Evolutionary conservation across 2,329 filamentous ascomycete species (phyloP).

Genomic region (Immersiporthe knoxdaviesiana): DNA sequence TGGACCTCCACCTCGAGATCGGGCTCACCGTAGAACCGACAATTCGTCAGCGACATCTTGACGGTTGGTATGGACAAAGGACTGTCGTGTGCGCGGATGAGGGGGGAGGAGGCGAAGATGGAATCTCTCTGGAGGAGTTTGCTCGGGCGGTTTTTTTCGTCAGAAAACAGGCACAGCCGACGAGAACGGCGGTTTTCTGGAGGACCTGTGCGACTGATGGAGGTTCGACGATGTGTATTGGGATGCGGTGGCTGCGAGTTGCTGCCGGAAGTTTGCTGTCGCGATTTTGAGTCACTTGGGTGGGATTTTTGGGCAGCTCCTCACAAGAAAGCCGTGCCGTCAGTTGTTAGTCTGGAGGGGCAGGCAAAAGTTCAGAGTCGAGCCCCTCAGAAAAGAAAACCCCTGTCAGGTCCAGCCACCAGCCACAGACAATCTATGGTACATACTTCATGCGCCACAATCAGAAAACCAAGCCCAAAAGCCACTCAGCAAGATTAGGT

Average conservation of each 20-base stretch:
- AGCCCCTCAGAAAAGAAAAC: not conserved
- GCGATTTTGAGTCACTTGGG: conserved; percentile 29
- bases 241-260: conserved; percentile 14
- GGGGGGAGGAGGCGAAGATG: conserved; percentile 4
- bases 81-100: conserved; percentile 21
- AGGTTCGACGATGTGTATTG: conserved; percentile 4
- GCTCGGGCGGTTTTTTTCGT: conserved; percentile 16
- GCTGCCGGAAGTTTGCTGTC: conserved; percentile 17
- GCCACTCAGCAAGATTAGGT: too few species aligned
- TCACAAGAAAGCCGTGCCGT: not conserved
- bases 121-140: conserved; percentile 4
- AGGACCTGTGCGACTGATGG: conserved; percentile 15
- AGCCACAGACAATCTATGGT: not conserved
- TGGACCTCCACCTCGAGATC: not conserved
- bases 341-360: conserved; percentile 25
- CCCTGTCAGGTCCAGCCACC: not conserved
- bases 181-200: not conserved
- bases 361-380: conserved; percentile 22
- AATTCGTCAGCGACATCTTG: conserved; percentile 45
- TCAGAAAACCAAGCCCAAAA: too few species aligned
- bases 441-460: not conserved
- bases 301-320: conserved; percentile 25
- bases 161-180: not conserved
- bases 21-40: conserved; percentile 41
- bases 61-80: conserved; percentile 24